Base-by-base conservation (phyloP, 2,329 filamentous ascomycete genomes). In the Sclerotiophoma versabilis region DNA sequence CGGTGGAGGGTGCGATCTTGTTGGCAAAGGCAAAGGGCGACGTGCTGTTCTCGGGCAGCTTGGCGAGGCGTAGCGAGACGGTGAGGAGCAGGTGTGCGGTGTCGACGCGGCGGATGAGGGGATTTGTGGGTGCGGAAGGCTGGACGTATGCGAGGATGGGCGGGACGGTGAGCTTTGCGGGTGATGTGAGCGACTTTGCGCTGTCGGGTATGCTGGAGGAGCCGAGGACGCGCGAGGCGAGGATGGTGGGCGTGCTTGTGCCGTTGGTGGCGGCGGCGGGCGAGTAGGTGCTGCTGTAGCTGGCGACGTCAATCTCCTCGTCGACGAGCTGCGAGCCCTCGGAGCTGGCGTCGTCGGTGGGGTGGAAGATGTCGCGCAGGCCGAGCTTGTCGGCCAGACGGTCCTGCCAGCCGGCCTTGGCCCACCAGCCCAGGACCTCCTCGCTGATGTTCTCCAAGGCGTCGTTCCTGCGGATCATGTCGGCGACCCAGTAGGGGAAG, bases 381-480 rank as follows among this genome's bases (percentile, higher is more conserved):
- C 87, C 84, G 7, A 98, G 81, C 75, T 96, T 97, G 45, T 89
- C 85, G 0, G 84, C 85, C 3, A 97, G 80, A 0, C 91, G 90
- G 3, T 84, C 81, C 74, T 98, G 93, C 95, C 95, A 99, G 49
- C 87, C 87, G 0, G 93, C 87, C 74, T 98, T 98, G 27, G 93
- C 91, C 92, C 93, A 96, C 90, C 91, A 96, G 6, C 93, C 92
- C 14, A 98, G 81, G 5, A 97, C 86, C 68, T 98, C 93, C 73
- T 98, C 93, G 26, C 90, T 90, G 41, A 99, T 87, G 50, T 88
- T 96, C 66, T 96, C 91, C 59, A 99, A 85, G 10, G 84, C 87
- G 25, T 93, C 88, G 66, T 97, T 96, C 58, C 83, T 81, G 53
- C 85, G 84, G 34, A 96, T 85, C 73, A 96, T 90, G 48, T 96